Base-by-base conservation (phyloP, 1,284 basidiomycete genomes). In the Boletus sp. region DNA sequence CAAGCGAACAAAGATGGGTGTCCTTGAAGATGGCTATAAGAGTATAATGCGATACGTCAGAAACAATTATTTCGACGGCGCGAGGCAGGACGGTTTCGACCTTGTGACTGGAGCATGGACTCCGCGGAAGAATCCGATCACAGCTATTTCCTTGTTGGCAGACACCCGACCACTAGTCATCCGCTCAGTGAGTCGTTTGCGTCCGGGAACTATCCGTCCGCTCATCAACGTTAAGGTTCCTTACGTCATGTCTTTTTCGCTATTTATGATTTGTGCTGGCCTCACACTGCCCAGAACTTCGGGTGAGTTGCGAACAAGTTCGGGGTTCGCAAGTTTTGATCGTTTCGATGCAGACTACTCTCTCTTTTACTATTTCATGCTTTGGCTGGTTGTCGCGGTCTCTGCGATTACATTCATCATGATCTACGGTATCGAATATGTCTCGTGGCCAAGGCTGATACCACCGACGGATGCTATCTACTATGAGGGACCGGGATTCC, bases 31-130 rank as follows among this genome's bases (percentile, higher is more conserved):
- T 74, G 93, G 94, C 1, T 79, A 88, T 74, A 99, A 98, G 74
- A 91, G 91, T 20, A 73, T 88, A 2, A 82, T 88, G 75, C 86
- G 97, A 61, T 99, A 99, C 72, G 70, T 98, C 64, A 95, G 91
- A 80, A 99, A 99, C 79, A 99, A 98, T 73, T 96, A 94, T 77
- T 92, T 98, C 68, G 97, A 99, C 73, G 97, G 97, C 7, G 83
- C 94, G 53, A 80, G 96, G 68, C 67, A 95, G 85, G 95, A 98
- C 74, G 93, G 90, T 2, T 96, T 92, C 70, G 97, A 99, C 73
- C 81, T 99, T 58, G 82, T 99, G 65, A 96, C 95, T 7, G 97
- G 97, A 11, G 82, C 84, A 7, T 99, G 94, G 92, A 79, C 86
- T 35, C 91, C 93, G 20, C 81, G 84, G 65, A 86, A 85, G 66